A percentile compares a stretch with the other conserved stretches of the same genome.
Evolutionary conservation across 2,329 filamentous ascomycete genomes (phyloP).

Genomic region (Chalara sp.): DNA sequence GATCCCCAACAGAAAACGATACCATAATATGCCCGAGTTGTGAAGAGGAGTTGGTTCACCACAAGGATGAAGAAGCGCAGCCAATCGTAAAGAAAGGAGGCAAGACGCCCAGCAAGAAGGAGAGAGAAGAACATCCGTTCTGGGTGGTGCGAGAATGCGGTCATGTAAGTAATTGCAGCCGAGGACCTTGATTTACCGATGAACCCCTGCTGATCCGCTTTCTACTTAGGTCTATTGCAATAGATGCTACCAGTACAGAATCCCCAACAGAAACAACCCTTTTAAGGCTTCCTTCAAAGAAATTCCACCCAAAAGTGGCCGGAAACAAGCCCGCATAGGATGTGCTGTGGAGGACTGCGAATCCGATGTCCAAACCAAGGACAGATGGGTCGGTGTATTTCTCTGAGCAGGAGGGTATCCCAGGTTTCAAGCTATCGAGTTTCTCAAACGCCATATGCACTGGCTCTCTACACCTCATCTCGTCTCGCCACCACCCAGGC

Average conservation of each 20-base stretch:
- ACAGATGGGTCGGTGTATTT: conserved; percentile 56
- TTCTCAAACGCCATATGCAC: too few relatives aligned
- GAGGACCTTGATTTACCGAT: conserved; percentile 1
- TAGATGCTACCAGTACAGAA: conserved; percentile 51
- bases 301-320: conserved; percentile 27
- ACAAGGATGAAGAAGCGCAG: conserved; percentile 31
- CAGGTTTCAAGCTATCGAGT: too few relatives aligned
- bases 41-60: conserved; percentile 73
- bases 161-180: conserved; percentile 57
- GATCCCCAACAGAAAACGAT: conserved; percentile 65
- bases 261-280: conserved; percentile 27
- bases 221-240: conserved; percentile 52
- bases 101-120: conserved; percentile 42
- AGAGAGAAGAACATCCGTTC: conserved; percentile 69
- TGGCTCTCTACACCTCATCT: too few relatives aligned
- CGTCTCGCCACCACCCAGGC: too few relatives aligned
- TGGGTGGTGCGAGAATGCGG: conserved; percentile 90
- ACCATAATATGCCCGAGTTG: conserved; percentile 82
- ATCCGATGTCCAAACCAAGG: conserved; percentile 45
- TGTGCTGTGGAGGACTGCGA: conserved; percentile 53
- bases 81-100: conserved; percentile 30
- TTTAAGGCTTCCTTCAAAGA: conserved; percentile 26
- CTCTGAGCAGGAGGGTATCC: conserved; percentile 11
- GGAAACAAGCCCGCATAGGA: conserved; percentile 14
- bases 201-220: conserved; percentile 15